Percentiles rank a stretch among this genome's conserved stretches.
These are phyloP conservation scores for Verticillium albo-atrum DNA, from an alignment of 2,329 filamentous ascomycete genomes.

Conservation along the genomic window DNA sequence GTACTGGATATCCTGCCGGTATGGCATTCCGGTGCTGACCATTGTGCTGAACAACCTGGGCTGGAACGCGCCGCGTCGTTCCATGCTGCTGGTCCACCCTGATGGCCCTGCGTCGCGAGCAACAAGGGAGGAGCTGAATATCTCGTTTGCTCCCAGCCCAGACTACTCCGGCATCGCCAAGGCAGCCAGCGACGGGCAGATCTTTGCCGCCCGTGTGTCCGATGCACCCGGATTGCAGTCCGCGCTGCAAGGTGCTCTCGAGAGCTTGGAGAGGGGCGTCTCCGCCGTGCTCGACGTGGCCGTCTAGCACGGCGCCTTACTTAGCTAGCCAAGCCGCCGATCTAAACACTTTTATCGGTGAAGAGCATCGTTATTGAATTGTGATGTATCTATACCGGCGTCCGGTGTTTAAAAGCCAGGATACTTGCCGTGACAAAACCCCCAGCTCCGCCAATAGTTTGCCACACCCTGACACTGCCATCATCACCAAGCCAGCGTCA, in stretches of 20 bases:
- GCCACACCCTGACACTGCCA: too few species aligned
- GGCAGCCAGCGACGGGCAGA: conserved; percentile 51
- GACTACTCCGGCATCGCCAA: conserved; percentile 59
- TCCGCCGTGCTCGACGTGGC: neutral
- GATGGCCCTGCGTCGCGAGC: conserved; percentile 49
- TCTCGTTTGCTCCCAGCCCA: conserved; percentile 53
- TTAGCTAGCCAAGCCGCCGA: too few species aligned
- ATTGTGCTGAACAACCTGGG: conserved; percentile 38
- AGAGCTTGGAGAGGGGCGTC: neutral
- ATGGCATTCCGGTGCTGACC: conserved; percentile 30
- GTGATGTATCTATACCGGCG: too few species aligned
- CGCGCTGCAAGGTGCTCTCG: conserved; percentile 28
- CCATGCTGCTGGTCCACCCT: conserved; percentile 53
- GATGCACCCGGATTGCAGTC: conserved; percentile 38
- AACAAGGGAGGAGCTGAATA: conserved; percentile 59
- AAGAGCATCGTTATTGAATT: too few species aligned
- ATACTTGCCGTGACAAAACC: too few species aligned
- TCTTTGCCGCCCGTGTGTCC: conserved; percentile 43
- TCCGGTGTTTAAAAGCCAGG: too few species aligned
- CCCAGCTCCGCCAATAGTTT: too few species aligned
- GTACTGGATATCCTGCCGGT: conserved; percentile 37
- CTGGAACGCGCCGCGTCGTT: conserved; percentile 57
- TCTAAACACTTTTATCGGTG: too few species aligned
- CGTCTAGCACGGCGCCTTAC: too few species aligned
- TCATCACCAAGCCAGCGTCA: too few species aligned